Percentiles rank a stretch among this genome's conserved stretches.
Evolutionary conservation across 495 filamentous ascomycete genomes (phyloP).

Genomic region (Daldinia concentrica): DNA sequence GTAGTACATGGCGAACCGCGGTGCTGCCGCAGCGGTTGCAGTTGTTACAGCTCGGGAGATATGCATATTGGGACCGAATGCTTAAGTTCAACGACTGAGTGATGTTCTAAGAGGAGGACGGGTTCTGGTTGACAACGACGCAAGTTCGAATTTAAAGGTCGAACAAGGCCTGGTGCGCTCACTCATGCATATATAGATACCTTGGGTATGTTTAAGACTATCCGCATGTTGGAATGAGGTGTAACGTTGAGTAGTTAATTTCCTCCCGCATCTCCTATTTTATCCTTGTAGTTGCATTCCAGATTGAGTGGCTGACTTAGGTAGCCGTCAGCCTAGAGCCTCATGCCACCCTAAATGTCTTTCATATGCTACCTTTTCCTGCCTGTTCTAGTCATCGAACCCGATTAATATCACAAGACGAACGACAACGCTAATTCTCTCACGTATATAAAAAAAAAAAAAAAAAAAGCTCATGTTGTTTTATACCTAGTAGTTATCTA

Average conservation of each 20-base stretch:
- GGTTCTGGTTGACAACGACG: conserved; percentile 6
- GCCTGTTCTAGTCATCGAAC: not conserved
- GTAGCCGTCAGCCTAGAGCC: conserved; percentile 19
- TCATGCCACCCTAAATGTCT: conserved; percentile 29
- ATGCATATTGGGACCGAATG: conserved; percentile 37
- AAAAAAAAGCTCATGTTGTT: conserved; percentile 2
- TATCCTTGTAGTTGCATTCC: conserved; percentile 30
- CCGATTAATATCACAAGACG: conserved; percentile 6
- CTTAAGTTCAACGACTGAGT: not conserved
- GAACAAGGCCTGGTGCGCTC: not conserved
- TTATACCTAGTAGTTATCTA: not conserved
- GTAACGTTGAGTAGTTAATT: conserved; percentile 35
- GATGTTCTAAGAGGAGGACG: not conserved
- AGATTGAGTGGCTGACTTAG: conserved; percentile 18
- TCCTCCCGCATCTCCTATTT: conserved; percentile 14
- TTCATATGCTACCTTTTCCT: conserved; percentile 16
- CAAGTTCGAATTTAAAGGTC: not conserved
- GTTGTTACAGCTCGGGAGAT: conserved; percentile 27
- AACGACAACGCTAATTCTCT: not conserved
- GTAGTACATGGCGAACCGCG: conserved; percentile 46
- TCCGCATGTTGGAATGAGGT: conserved; percentile 33
- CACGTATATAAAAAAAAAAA: conserved; percentile 7
- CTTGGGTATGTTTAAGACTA: not conserved
- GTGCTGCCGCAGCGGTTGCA: conserved; percentile 28
- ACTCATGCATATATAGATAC: conserved; percentile 21